Base-by-base conservation (phyloP, 306 rosid genomes). In the Ormosia semicastrata region DNA sequence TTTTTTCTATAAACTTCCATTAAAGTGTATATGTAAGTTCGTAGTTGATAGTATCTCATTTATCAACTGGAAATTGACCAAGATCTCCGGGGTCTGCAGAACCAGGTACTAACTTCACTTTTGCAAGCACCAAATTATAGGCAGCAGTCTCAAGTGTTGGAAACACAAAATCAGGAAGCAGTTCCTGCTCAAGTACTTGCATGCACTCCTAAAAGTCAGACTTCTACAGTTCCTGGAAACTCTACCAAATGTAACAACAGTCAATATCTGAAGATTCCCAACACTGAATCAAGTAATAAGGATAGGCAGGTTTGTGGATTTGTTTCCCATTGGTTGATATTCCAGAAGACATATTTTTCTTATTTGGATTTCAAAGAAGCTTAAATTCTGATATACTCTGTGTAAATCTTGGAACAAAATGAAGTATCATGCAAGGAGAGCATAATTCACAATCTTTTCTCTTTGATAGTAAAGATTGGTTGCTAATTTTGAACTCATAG, bases 271-370 rank as follows among this genome's bases (percentile, higher is more conserved):
- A 80, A 39, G 64, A 79, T 43, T 81, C 76, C 78, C 29, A 43
- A 14, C 5, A 67, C 58, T 41, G 87, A 83, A 81, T 41, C 59
- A 56, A 74, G 59, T 75, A 74, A 54, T 17, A 81, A 66, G 7
- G 72, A 80, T 80, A 76, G 33, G n/a, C 80, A 70, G 89, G 91
- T 86, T 76, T 69, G 88, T 58, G 64, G 39, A 82, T 64, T 24
- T 60, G 2, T 67, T 43, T 80, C 57, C 70, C 72, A 54, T 50
- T 2, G 32, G 58, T 56, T 65, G 41, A 72, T 78, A 70, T 68
- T 67, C 72, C 60, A 13, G n/a, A 82, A 70, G 52, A 36, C 52
- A 40, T 47, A 43, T 77, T 33, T 66, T 59, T 71, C 57, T 32
- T 24, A 67, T 65, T 41, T 40, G 79, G 66, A n/a, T 58, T 58